Conservation (phyloP, 495 filamentous ascomycete genomes). For the Tuber indicum region DNA sequence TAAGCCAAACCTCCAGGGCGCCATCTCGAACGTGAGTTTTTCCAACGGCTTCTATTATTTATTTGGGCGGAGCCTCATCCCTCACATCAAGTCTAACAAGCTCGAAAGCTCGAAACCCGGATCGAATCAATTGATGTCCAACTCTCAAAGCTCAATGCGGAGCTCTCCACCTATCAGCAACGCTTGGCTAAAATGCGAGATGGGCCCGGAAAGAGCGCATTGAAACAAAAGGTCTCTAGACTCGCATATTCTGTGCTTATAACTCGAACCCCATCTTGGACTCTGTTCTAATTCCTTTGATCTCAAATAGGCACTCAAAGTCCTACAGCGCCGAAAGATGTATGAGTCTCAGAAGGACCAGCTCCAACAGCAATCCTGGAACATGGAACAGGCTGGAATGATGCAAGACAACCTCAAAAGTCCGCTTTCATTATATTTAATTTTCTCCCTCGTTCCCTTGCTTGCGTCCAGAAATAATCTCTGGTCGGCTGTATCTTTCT, state of each 20-base stretch:
- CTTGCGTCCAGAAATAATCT: slow-evolving; percentile 5
- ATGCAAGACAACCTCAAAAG: slow-evolving; percentile 98
- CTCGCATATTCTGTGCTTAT: neutral
- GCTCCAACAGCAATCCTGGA: slow-evolving; percentile 92
- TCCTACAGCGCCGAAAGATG: slow-evolving; percentile 90
- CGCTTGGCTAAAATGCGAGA: slow-evolving; percentile 92
- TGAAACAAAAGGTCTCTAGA: slow-evolving; percentile 64
- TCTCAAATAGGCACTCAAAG: slow-evolving; percentile 62
- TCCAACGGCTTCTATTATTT: slow-evolving; percentile 12
- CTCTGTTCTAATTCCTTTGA: neutral
- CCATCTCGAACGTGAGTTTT: slow-evolving; percentile 68
- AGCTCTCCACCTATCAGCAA: slow-evolving; percentile 80
- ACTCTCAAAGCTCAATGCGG: slow-evolving; percentile 81
- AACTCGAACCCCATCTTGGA: neutral
- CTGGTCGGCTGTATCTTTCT: slow-evolving; percentile 7
- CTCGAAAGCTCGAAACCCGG: slow-evolving; percentile 65
- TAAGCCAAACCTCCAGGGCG: slow-evolving; percentile 80
- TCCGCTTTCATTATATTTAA: slow-evolving; percentile 27
- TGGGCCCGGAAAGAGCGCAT: slow-evolving; percentile 84
- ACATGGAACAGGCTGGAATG: slow-evolving; percentile 98
- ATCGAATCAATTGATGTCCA: slow-evolving; percentile 91
- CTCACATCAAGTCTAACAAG: slow-evolving; percentile 13
- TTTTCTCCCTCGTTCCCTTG: slow-evolving; percentile 7
- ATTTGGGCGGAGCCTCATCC: neutral
- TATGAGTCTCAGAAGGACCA: slow-evolving; percentile 94